These are phyloP conservation scores for Penicillium paradoxum DNA, from an alignment of 495 filamentous ascomycete genomes.

Conservation along the genomic window DNA sequence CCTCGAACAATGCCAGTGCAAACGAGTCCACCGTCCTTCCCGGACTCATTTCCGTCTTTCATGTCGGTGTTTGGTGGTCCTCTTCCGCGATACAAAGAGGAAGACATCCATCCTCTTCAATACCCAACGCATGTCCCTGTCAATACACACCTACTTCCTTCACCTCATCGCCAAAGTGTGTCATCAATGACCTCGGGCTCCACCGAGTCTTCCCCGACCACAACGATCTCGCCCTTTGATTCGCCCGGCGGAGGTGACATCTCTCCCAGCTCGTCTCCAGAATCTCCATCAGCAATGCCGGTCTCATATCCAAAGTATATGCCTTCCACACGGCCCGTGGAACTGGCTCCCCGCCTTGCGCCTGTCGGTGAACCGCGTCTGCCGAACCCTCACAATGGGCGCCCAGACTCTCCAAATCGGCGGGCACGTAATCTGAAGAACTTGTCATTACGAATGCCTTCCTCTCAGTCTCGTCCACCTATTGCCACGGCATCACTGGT, in stretches of 20 bases:
- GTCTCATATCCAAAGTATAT: conserved; percentile 39
- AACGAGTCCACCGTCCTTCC: conserved; percentile 41
- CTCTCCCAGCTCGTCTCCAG: conserved; percentile 87
- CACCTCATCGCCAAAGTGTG: conserved; percentile 39
- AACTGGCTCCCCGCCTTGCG: conserved; percentile 18
- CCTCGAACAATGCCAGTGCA: conserved; percentile 42
- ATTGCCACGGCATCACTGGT: conserved; percentile 46
- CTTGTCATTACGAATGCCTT: conserved; percentile 75
- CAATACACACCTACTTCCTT: conserved; percentile 31
- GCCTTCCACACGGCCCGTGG: conserved; percentile 25
- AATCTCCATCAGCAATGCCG: conserved; percentile 65
- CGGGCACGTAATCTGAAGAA: conserved; percentile 90
- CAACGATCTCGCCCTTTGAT: conserved; percentile 88
- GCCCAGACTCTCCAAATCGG: conserved; percentile 56
- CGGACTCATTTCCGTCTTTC: conserved; percentile 66
- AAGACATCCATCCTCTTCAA: conserved; percentile 27
- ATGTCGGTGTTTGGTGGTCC: conserved; percentile 61
- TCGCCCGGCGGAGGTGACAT: conserved; percentile 83
- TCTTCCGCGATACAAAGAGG: conserved; percentile 28
- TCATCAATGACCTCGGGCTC: conserved; percentile 81
- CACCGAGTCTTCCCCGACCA: conserved; percentile 90
- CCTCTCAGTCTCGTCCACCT: conserved; percentile 41
- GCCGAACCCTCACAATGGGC: conserved; percentile 34
- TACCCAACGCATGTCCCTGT: conserved; percentile 31
- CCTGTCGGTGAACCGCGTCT: conserved; percentile 22